Conservation (phyloP, 2,329 filamentous ascomycete genomes). For the Penicillium brasilianum region DNA sequence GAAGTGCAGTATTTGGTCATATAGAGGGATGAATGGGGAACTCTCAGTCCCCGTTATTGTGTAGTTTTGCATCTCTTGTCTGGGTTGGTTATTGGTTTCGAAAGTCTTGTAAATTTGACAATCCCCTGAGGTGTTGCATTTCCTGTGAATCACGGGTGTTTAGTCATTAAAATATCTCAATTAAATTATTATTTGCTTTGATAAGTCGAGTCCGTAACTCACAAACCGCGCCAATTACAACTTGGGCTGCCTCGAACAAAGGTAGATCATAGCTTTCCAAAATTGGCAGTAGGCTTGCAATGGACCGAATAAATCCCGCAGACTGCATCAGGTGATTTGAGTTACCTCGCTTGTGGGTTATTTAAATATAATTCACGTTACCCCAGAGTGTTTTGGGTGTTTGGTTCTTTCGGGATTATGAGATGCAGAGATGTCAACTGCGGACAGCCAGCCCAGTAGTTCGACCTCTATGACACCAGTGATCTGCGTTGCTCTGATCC, state of each 20-base stretch:
- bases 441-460: not conserved
- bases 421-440: not conserved
- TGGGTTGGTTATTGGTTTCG: no score
- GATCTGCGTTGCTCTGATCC: not conserved
- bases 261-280: not conserved
- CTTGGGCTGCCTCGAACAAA: not conserved
- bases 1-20: not conserved
- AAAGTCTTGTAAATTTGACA: no score
- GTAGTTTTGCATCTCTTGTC: no score
- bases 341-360: not conserved
- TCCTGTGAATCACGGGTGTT: no score
- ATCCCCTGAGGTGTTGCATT: no score
- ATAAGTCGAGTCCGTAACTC: no score
- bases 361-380: not conserved
- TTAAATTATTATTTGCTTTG: no score
- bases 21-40: not conserved
- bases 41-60: no score
- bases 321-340: not conserved
- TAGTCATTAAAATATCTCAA: no score
- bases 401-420: not conserved
- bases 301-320: not conserved
- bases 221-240: no score
- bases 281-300: not conserved
- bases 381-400: not conserved
- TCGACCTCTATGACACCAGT: not conserved